Percentiles rank a stretch among this genome's conserved stretches.
Evolutionary conservation across 148 eudicot genomes (phyloP).

Genomic region (Selenicereus undatus): DNA sequence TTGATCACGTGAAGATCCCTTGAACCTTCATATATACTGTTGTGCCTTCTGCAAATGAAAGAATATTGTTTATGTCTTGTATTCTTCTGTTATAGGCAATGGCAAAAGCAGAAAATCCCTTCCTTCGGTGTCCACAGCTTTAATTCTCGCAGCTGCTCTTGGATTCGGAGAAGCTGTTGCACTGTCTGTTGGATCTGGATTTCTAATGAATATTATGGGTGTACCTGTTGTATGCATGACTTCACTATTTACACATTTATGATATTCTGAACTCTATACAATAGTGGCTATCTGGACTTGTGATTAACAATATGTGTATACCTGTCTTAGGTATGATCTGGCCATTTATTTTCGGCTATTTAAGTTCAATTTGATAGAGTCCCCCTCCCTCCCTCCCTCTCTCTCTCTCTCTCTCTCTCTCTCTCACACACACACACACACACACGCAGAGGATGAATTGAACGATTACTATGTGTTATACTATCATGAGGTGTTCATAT

Average conservation of each 20-base stretch:
- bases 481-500: neutral
- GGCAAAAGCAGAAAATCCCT: slow-evolving; percentile 43
- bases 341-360: slow-evolving; percentile 19
- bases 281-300: slow-evolving; percentile 41
- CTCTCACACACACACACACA: no score
- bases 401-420: neutral
- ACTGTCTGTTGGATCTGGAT: slow-evolving; percentile 71
- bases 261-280: neutral
- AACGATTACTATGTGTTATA: neutral
- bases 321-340: slow-evolving; percentile 62
- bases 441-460: neutral
- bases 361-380: neutral
- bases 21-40: neutral
- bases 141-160: slow-evolving; percentile 66
- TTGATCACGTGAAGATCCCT: slow-evolving; percentile 17
- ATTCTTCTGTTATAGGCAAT: neutral
- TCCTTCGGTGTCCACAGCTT: slow-evolving; percentile 81
- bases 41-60: neutral
- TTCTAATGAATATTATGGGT: slow-evolving; percentile 81
- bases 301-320: slow-evolving; percentile 83
- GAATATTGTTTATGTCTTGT: neutral
- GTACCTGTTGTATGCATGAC: slow-evolving; percentile 80
- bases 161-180: slow-evolving; percentile 84
- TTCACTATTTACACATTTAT: slow-evolving; percentile 29
- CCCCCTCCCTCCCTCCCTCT: neutral